Evolutionary conservation across 2,329 filamentous ascomycete genomes (phyloP).

Genomic region (Pyricularia pennisetigena): DNA sequence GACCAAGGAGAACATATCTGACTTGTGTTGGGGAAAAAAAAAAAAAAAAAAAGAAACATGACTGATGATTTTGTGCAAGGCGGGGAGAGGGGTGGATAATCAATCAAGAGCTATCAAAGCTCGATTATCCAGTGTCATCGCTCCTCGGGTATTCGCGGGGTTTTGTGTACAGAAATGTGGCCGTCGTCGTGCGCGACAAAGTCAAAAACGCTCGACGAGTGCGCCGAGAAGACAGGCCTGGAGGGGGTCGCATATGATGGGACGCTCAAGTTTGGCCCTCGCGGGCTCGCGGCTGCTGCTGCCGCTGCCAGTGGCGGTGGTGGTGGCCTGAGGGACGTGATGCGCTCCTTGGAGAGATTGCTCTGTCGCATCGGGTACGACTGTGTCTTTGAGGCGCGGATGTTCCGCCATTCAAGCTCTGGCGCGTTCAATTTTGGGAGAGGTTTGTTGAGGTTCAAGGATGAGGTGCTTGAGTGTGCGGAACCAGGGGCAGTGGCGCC

Average conservation of each 20-base stretch:
- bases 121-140: background rate
- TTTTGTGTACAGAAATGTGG: conserved; percentile 10
- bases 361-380: background rate
- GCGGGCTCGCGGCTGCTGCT: too few species aligned
- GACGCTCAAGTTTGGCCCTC: background rate
- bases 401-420: background rate
- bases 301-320: too few species aligned
- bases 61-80: background rate
- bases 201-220: conserved; percentile 9
- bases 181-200: conserved; percentile 11
- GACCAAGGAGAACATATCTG: background rate
- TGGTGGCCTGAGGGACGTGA: background rate
- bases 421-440: conserved; percentile 10
- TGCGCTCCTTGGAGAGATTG: background rate
- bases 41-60: background rate
- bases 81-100: background rate
- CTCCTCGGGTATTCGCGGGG: background rate
- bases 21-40: background rate
- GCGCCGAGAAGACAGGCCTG: background rate
- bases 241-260: background rate
- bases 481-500: background rate
- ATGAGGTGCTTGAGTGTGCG: background rate
- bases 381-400: background rate
- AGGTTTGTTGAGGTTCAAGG: conserved; percentile 18
- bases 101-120: background rate